Percentiles rank a stretch among this genome's conserved stretches.
These are phyloP conservation scores for Pleurostoma richardsiae DNA, from an alignment of 2,329 filamentous ascomycete species.

Conservation along the genomic window DNA sequence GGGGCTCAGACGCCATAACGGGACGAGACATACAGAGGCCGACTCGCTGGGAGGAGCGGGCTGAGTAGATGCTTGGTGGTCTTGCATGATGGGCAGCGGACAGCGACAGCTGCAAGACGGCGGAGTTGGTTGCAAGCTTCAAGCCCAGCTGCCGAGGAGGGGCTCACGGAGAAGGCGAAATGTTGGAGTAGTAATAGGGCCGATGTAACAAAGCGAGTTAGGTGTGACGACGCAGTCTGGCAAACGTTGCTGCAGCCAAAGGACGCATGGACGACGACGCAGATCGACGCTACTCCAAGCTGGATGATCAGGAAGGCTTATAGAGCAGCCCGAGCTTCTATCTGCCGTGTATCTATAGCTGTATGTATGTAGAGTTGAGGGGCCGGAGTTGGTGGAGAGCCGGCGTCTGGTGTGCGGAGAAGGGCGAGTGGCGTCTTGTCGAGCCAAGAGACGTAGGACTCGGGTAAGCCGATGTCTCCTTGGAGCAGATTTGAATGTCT, in stretches of 20 bases:
- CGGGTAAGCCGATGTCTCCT: too few relatives aligned
- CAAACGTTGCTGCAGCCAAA: not conserved
- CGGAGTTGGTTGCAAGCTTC: not conserved
- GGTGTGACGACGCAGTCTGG: not conserved
- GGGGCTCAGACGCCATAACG: not conserved
- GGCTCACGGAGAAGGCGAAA: not conserved
- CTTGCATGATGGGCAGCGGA: constrained; percentile 11
- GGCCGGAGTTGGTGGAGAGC: too few relatives aligned
- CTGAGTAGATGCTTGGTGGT: constrained; percentile 8
- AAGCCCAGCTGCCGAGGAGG: not conserved
- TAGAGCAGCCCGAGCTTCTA: too few relatives aligned
- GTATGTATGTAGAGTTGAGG: too few relatives aligned
- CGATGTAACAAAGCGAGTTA: not conserved
- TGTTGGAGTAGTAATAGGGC: not conserved
- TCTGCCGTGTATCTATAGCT: too few relatives aligned
- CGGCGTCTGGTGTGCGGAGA: too few relatives aligned
- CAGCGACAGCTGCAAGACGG: not conserved
- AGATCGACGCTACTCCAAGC: too few relatives aligned
- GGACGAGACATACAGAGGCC: not conserved
- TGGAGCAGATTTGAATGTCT: too few relatives aligned
- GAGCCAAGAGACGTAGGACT: too few relatives aligned
- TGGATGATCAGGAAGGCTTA: too few relatives aligned
- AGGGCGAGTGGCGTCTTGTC: too few relatives aligned
- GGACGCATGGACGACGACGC: not conserved
- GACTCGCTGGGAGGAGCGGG: not conserved